Conservation (phyloP, 2,329 filamentous ascomycete genomes). For the Trichoderma brevicompactum region DNA sequence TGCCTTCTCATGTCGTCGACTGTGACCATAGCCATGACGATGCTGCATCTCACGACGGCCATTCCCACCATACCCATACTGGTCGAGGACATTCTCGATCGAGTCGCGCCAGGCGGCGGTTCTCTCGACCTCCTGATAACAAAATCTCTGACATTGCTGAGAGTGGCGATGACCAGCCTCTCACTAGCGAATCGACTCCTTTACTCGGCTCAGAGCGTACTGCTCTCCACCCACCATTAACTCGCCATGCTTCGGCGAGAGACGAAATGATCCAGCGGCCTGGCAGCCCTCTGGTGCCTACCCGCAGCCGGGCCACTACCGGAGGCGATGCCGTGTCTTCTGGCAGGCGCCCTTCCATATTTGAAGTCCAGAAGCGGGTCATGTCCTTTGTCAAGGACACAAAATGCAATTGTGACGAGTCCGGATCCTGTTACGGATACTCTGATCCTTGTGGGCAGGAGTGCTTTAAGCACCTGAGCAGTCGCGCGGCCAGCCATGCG, state of each 20-base stretch:
- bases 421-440: conserved; percentile 66
- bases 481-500: conserved; percentile 41
- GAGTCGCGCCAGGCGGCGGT: conserved; percentile 41
- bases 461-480: conserved; percentile 63
- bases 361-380: conserved; percentile 59
- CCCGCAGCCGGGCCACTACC: conserved; percentile 37
- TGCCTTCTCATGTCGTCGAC: conserved; percentile 79
- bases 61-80: conserved; percentile 32
- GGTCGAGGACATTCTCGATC: conserved; percentile 39
- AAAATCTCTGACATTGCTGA: conserved; percentile 33
- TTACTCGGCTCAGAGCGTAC: conserved; percentile 46
- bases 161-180: conserved; percentile 18
- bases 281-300: conserved; percentile 33
- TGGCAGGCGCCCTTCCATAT: conserved; percentile 58
- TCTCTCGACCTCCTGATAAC: conserved; percentile 34
- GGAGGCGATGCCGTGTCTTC: conserved; percentile 38
- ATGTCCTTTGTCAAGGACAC: conserved; percentile 69
- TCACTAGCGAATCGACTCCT: conserved; percentile 53
- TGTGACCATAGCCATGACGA: conserved; percentile 76
- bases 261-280: conserved; percentile 39
- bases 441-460: conserved; percentile 68
- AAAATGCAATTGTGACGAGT: conserved; percentile 64
- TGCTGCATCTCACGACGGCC: conserved; percentile 41
- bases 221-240: conserved; percentile 33
- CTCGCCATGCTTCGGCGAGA: conserved; percentile 39